phyloP scores from a whole-genome alignment of 2,329 filamentous ascomycete genomes.

The Diaporthe capsici region DNA sequence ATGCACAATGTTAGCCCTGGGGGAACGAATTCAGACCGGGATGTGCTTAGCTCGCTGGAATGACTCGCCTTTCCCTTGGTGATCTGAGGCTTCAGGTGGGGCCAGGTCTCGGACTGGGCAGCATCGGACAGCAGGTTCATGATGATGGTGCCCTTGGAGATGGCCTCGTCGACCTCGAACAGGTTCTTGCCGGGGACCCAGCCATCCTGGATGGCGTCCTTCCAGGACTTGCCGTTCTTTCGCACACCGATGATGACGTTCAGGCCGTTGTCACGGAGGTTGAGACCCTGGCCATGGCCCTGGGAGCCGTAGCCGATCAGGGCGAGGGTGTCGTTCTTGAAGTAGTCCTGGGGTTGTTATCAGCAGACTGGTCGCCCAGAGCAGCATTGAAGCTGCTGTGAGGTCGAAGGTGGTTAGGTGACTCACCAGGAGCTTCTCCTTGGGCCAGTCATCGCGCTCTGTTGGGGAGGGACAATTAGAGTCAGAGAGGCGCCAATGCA shows the following conservation, averaged over 20 bases:
- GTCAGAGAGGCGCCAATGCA: conserved; percentile 34
- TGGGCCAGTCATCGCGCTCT: conserved; percentile 99
- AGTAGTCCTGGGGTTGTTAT: conserved; percentile 81
- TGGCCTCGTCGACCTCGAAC: conserved; percentile 98
- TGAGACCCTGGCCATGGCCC: conserved; percentile 98
- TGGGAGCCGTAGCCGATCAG: conserved; percentile 99
- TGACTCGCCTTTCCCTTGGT: conserved; percentile 93
- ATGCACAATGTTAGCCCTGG: not conserved
- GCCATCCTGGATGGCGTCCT: conserved; percentile 96
- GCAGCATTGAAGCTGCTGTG: conserved; percentile 34
- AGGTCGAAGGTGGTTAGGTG: conserved; percentile 44
- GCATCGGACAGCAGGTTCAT: conserved; percentile 99
- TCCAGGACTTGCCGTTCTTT: conserved; percentile 98
- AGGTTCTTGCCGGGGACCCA: conserved; percentile 99
- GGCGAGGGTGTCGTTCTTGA: conserved; percentile 99
- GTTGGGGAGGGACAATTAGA: conserved; percentile 43
- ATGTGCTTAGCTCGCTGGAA: not conserved
- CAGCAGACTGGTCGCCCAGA: conserved; percentile 38
- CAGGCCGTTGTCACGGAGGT: conserved; percentile 99
- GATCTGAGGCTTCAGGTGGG: conserved; percentile 96
- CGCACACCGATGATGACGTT: conserved; percentile 99
- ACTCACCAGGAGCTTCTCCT: conserved; percentile 95
- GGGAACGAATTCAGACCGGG: not conserved
- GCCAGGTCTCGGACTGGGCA: conserved; percentile 99
- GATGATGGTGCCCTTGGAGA: conserved; percentile 91